Base-by-base conservation (phyloP, 164 flowering plant species). In the Sedum album region DNA sequence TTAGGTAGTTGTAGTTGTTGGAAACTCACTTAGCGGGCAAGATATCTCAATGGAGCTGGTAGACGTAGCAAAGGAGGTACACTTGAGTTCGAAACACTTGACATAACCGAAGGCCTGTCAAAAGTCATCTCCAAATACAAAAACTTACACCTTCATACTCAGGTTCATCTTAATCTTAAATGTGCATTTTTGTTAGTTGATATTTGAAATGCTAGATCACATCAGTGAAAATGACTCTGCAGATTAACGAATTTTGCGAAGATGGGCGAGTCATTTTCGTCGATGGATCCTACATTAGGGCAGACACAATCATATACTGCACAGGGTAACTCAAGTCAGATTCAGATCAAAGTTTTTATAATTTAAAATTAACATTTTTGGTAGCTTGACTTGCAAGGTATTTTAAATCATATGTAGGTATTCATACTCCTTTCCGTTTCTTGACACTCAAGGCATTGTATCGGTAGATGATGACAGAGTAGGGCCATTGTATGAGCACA, bases 391-490 rank as follows among this genome's bases (percentile, higher is more conserved):
- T 57, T 46, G 17, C 41, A 26, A 18, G 39, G 60, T n/a, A n/a
- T n/a, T n/a, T 6, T 36, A 28, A 15, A 17, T 28, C 60, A 4
- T 39, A 31, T 77, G 83, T 73, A 93, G 98, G 89, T 93, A 93
- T 78, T 82, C 89, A 46, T 93, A 90, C 65, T 66, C 86, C 42
- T 90, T 86, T 49, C 96, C 98, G 67, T 93, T 90, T 75, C 98
- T 93, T 87, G 93, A 93, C 84, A 90, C 92, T 75, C 86, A 87
- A 88, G 98, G 91, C 75, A 87, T 84, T 63, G 87, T 93, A 3
- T 77, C 20, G 17, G 85, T 90, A 28, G 96, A 93, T 81, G 96
- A 90, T 82, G 84, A 86, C 67, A 81, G 96, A 79, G 98, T 93
- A 75, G 98, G 96, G 23, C 98, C 96, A 31, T 66, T 93, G 68